A percentile compares a stretch with the other conserved stretches of the same genome.
Conservation (phyloP, 2,329 filamentous ascomycete species). For the Phyllosticta citrichinensis region DNA sequence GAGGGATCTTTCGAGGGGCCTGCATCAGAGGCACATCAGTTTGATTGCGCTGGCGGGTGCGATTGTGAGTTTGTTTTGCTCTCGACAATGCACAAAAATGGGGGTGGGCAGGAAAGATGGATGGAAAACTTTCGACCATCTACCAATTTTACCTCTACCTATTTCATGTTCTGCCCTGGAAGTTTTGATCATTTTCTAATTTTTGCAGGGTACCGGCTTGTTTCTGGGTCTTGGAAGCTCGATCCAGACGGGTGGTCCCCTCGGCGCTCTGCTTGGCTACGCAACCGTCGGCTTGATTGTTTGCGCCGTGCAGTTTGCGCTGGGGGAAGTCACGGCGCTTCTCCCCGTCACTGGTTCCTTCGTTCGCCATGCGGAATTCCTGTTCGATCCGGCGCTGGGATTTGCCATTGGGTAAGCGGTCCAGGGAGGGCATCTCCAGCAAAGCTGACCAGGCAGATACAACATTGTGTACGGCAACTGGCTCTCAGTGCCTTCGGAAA, state of each 20-base stretch:
- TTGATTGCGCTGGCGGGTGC: slow-evolving; percentile 50
- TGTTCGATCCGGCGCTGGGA: slow-evolving; percentile 38
- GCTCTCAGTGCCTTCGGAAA: slow-evolving; percentile 23
- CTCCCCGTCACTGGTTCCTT: slow-evolving; percentile 43
- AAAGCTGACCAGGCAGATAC: background rate
- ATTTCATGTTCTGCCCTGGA: too few relatives aligned
- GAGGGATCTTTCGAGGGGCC: slow-evolving; percentile 41
- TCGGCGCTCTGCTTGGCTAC: slow-evolving; percentile 44
- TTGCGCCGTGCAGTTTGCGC: slow-evolving; percentile 40
- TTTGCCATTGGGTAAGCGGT: slow-evolving; percentile 20
- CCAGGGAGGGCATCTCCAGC: background rate
- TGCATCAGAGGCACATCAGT: slow-evolving; percentile 42
- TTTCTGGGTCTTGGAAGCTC: slow-evolving; percentile 46
- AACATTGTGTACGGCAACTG: slow-evolving; percentile 18
- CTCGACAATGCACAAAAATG: background rate
- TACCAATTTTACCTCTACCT: too few relatives aligned
- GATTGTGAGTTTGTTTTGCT: slow-evolving; percentile 26
- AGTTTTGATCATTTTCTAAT: background rate
- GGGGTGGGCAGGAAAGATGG: background rate
- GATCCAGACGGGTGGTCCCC: slow-evolving; percentile 42
- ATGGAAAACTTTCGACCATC: background rate
- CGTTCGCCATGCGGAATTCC: slow-evolving; percentile 40
- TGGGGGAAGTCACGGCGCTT: slow-evolving; percentile 43
- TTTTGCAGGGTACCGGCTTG: slow-evolving; percentile 21
- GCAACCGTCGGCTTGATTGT: slow-evolving; percentile 41